Base-by-base conservation (phyloP, 225 moss, liverwort and hornwort genomes). In the Anthoceros angustus region DNA sequence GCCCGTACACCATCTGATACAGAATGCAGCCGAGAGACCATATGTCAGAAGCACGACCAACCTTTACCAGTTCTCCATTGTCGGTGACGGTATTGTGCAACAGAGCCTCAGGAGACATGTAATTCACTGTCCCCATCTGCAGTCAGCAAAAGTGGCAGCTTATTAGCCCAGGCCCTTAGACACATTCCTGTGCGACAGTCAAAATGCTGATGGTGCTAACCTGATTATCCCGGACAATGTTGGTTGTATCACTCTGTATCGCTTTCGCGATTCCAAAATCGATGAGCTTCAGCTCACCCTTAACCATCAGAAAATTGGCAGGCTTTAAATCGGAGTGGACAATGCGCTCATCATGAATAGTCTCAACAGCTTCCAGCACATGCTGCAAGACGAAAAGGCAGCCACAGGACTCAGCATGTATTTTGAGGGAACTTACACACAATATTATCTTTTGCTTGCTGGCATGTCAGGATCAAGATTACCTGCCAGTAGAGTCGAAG, bases 261-360 rank as follows among this genome's bases (percentile, higher is more conserved):
- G 98, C 92, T 78, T 92, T 98, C 5, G 98, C 98, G 64, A 98
- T 98, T 40, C 98, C 98, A 62, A 98, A 98, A 73, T 98, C 92
- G 65, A 98, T 98, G 12, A 98, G 84, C 69, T 98, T 98, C 67
- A 98, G 67, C 63, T 98, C 92, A 63, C 98, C 98, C 76, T 78
- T 84, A n/a, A 98, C 98, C 76, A 92, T 79, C 78, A 98, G 79
- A 70, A 98, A 98, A 77, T 98, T 98, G 67, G 98, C 91, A 43
- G 98, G 98, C 86, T 98, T 98, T 60, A 98, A 76, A 72, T 98
- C 98, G 73, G 98, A 85, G 75, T 98, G 98, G 66, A 98, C 98
- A 21, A 98, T 92, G 12, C 98, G 86, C 71, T 89, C 98, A 12
- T 98, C 85, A 41, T 98, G 98, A 61, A 98, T 98, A 40, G 98